A percentile compares a stretch with the other conserved stretches of the same genome.
Evolutionary conservation across 257 asterid genomes (phyloP).

Genomic region (Fraxinus americana): DNA sequence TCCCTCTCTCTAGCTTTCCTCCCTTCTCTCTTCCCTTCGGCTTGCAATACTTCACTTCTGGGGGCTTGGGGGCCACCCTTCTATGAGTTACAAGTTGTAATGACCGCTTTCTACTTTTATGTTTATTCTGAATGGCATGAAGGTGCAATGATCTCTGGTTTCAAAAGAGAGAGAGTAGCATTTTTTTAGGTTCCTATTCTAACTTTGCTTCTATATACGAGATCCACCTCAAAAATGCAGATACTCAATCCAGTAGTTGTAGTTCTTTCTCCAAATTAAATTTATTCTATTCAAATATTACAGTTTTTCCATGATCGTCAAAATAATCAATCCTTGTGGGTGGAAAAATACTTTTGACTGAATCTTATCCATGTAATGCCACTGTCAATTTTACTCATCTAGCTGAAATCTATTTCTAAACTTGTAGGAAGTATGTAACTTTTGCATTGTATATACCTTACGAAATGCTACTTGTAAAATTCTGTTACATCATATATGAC

Average conservation of each 20-base stretch:
- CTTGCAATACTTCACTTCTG: background rate
- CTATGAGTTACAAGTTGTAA: background rate
- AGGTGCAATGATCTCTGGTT: background rate
- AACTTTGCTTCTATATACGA: background rate
- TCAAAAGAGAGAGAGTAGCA: background rate
- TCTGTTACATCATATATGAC: background rate
- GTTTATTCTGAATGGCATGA: background rate
- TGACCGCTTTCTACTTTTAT: background rate
- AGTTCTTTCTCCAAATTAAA: background rate
- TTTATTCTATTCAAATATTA: background rate
- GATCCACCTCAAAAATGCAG: background rate
- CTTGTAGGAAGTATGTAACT: background rate
- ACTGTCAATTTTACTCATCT: background rate
- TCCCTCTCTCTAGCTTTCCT: background rate
- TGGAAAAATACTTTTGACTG: background rate
- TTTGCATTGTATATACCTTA: background rate
- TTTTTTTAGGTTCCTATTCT: background rate
- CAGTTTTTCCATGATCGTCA: background rate
- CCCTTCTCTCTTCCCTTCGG: background rate
- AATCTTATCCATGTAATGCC: background rate
- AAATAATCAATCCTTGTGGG: background rate
- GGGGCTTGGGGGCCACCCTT: background rate
- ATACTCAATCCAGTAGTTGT: background rate
- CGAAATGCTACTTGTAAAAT: background rate
- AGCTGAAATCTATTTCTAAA: background rate